Evolutionary conservation across 1,139 yeast genomes (phyloP).

Genomic region (Protomyces lactucae-debilis): DNA sequence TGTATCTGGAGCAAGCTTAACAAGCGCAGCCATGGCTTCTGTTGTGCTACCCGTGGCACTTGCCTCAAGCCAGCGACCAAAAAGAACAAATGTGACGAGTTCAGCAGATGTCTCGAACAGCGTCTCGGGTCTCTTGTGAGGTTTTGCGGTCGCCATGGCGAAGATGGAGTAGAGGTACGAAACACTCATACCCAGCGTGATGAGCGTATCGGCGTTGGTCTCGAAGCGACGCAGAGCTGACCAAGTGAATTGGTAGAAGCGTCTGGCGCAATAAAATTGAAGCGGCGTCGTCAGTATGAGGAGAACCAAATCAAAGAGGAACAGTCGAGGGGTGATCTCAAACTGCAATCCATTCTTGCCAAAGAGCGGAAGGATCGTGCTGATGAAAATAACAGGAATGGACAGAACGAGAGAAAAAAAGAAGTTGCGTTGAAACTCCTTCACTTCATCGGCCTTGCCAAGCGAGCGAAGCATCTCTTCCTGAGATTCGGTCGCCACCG

Average conservation of each 20-base stretch:
- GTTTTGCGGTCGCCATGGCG: conserved; percentile 48
- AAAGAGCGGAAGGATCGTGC: conserved; percentile 36
- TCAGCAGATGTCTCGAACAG: conserved; percentile 83
- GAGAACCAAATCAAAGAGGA: conserved; percentile 52
- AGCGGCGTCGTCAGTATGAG: conserved; percentile 58
- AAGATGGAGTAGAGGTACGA: conserved; percentile 70
- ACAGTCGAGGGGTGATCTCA: conserved; percentile 39
- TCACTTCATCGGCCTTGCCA: conserved; percentile 64
- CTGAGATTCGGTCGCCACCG: neutral
- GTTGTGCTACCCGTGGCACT: conserved; percentile 92
- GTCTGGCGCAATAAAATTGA: conserved; percentile 59
- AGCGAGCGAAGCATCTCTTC: conserved; percentile 38
- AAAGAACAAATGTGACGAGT: conserved; percentile 73
- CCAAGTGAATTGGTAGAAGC: conserved; percentile 59
- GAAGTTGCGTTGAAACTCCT: conserved; percentile 59
- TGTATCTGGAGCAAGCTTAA: conserved; percentile 72
- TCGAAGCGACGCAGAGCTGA: conserved; percentile 60
- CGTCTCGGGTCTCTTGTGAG: conserved; percentile 55
- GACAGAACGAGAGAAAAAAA: conserved; percentile 53
- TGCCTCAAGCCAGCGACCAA: conserved; percentile 88
- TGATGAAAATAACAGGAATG: conserved; percentile 55
- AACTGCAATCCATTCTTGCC: conserved; percentile 31
- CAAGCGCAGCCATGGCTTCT: conserved; percentile 70
- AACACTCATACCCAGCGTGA: conserved; percentile 72
- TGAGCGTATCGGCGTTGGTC: conserved; percentile 95